Evolutionary conservation across 495 filamentous ascomycete species (phyloP).

Genomic region (Daldinia childiae): DNA sequence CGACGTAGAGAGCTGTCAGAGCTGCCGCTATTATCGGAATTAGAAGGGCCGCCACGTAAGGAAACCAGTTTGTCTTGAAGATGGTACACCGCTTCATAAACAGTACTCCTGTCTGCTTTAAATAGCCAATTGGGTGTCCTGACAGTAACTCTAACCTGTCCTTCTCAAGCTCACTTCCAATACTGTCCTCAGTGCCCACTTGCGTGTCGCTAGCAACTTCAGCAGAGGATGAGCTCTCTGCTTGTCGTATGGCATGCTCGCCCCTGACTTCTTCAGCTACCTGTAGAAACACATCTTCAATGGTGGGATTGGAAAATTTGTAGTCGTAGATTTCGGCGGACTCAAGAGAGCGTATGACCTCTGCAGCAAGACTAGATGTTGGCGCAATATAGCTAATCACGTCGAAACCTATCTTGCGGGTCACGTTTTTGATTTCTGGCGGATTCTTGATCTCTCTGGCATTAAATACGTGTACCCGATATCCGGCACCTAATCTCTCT

Average conservation of each 20-base stretch:
- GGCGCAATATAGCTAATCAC: slow-evolving; percentile 74
- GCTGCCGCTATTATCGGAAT: slow-evolving; percentile 81
- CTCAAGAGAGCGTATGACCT: slow-evolving; percentile 74
- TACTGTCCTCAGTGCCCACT: slow-evolving; percentile 35
- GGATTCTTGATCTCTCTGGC: slow-evolving; percentile 52
- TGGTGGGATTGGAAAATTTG: slow-evolving; percentile 82
- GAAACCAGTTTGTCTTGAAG: slow-evolving; percentile 77
- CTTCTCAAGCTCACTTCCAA: slow-evolving; percentile 39
- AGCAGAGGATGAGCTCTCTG: slow-evolving; percentile 21
- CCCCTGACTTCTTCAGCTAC: slow-evolving; percentile 73
- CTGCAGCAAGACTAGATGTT: slow-evolving; percentile 68
- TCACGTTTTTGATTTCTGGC: slow-evolving; percentile 64
- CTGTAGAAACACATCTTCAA: slow-evolving; percentile 87
- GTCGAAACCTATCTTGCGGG: slow-evolving; percentile 68
- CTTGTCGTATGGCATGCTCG: slow-evolving; percentile 44
- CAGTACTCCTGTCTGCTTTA: slow-evolving; percentile 73
- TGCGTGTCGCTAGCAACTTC: slow-evolving; percentile 41
- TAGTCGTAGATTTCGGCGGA: slow-evolving; percentile 70
- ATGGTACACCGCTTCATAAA: slow-evolving; percentile 82
- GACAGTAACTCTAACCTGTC: slow-evolving; percentile 67
- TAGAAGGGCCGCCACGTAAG: slow-evolving; percentile 73
- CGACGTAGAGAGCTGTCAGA: slow-evolving; percentile 76
- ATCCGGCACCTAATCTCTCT: slow-evolving; percentile 74
- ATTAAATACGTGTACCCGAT: slow-evolving; percentile 75
- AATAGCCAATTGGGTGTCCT: slow-evolving; percentile 70